Evolutionary conservation across 257 asterid species (phyloP).

Genomic region (Avicennia marina): DNA sequence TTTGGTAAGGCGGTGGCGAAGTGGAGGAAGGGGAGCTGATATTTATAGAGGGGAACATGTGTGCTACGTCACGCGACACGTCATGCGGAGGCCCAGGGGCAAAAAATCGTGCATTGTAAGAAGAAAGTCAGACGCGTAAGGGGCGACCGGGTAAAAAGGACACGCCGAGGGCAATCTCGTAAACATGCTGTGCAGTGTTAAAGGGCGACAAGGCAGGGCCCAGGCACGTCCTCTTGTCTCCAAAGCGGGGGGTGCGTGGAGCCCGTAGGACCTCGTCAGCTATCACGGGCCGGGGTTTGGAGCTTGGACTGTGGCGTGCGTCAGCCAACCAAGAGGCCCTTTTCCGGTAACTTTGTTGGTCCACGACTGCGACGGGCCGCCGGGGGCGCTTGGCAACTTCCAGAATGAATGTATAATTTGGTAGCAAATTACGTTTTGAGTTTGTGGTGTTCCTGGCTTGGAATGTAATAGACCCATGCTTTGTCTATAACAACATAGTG

Average conservation of each 20-base stretch:
- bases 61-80: constrained; percentile 47
- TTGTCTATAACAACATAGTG: constrained; percentile 19
- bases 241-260: constrained; percentile 44
- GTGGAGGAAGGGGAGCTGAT: constrained; percentile 23
- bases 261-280: constrained; percentile 43
- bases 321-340: constrained; percentile 54
- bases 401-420: constrained; percentile 1
- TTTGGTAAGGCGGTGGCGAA: constrained; percentile 18
- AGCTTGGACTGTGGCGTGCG: too few relatives aligned
- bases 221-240: constrained; percentile 15
- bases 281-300: constrained; percentile 20
- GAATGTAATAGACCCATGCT: constrained; percentile 21
- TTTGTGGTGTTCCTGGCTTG: constrained; percentile 12
- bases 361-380: constrained; percentile 63
- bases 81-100: constrained; percentile 26
- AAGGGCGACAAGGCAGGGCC: constrained; percentile 37
- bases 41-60: constrained; percentile 38
- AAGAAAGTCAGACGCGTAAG: constrained; percentile 19
- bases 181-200: constrained; percentile 19
- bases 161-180: constrained; percentile 18
- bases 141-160: constrained; percentile 12
- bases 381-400: constrained; percentile 51
- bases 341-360: constrained; percentile 69
- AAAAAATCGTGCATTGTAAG: constrained; percentile 21
- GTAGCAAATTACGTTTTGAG: constrained; percentile 8